Conservation (phyloP, 75 land plant species). For the Azolla pinnata region DNA sequence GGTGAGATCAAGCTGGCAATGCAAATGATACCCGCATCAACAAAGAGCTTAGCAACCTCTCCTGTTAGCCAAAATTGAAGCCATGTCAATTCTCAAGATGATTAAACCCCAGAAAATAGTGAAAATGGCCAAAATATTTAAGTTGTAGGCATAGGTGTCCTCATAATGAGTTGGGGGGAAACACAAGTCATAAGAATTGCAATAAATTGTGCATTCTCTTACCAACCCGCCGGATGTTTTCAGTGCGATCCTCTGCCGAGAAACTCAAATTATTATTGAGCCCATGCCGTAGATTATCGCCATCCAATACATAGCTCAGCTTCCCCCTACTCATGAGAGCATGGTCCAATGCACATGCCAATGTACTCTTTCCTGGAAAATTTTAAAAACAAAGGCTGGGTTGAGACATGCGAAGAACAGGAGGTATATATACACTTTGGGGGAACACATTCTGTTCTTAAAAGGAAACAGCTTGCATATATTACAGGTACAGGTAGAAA, state of each 20-base stretch:
- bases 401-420: too few species aligned
- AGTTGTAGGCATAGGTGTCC: too few species aligned
- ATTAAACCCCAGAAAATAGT: too few species aligned
- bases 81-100: constrained; percentile 8
- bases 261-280: constrained; percentile 20
- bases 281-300: constrained; percentile 25
- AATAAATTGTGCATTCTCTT: too few species aligned
- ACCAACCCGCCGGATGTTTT: constrained; percentile 82
- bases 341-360: constrained; percentile 20
- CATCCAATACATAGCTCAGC: constrained; percentile 25
- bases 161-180: too few species aligned
- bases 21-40: constrained; percentile 89
- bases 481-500: constrained; percentile 18
- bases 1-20: constrained; percentile 94
- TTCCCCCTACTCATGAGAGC: constrained; percentile 10
- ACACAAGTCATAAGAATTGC: too few species aligned
- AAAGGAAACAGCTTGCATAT: background rate
- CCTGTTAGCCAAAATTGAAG: constrained; percentile 33
- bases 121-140: too few species aligned
- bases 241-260: constrained; percentile 62
- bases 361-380: constrained; percentile 26
- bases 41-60: constrained; percentile 95
- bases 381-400: background rate
- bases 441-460: too few species aligned
- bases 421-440: too few species aligned